Evolutionary conservation across 371 early-diverging fungal species (phyloP).

Genomic region (Apophysomyces sp.): DNA sequence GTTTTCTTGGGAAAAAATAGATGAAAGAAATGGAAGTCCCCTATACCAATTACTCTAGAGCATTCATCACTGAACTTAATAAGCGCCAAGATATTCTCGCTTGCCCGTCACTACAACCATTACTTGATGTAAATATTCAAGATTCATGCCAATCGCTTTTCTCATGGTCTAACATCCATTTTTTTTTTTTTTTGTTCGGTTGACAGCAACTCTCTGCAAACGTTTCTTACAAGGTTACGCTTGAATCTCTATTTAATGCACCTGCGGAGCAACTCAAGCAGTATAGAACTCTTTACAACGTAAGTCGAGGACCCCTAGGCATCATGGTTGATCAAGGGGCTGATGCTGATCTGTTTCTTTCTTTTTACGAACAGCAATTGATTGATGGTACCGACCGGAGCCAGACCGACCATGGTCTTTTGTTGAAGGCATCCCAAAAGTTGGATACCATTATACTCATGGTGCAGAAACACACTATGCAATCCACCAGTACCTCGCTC

Average conservation of each 20-base stretch:
- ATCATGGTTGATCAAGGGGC: not conserved
- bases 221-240: conserved; percentile 25
- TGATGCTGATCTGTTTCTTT: not conserved
- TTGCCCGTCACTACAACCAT: conserved; percentile 26
- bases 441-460: conserved; percentile 37
- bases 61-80: conserved; percentile 36
- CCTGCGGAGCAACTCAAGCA: conserved; percentile 48
- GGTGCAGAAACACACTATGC: conserved; percentile 15
- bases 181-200: too few species aligned
- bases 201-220: conserved; percentile 30
- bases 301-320: conserved; percentile 17
- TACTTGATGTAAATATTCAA: conserved; percentile 17
- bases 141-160: not conserved
- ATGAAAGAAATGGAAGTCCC: conserved; percentile 51
- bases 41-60: conserved; percentile 47
- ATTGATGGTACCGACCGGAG: conserved; percentile 40
- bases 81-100: conserved; percentile 33
- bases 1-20: conserved; percentile 17
- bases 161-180: not conserved
- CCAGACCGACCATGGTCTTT: conserved; percentile 35
- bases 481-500: not conserved
- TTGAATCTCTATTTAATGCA: conserved; percentile 44
- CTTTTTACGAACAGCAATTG: conserved; percentile 25
- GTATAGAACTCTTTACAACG: conserved; percentile 50
- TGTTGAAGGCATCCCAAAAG: conserved; percentile 33